A percentile compares a stretch with the other conserved stretches of the same genome.
phyloP scores from a whole-genome alignment of 148 eudicot species.

The Cornus suecica region DNA sequence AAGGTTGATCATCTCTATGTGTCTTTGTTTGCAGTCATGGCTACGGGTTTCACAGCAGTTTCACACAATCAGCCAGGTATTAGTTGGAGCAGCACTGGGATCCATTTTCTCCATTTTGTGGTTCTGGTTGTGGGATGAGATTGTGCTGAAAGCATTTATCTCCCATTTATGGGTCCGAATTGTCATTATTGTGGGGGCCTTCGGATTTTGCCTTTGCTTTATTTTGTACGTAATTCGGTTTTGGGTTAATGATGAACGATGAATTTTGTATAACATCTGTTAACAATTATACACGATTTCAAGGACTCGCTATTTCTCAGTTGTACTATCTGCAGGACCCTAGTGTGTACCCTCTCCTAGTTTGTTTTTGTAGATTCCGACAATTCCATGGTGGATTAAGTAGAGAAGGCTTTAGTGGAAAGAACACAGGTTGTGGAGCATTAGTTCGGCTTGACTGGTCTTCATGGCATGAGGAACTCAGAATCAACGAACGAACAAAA shows the following conservation, averaged over 20 bases:
- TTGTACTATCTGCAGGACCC: neutral
- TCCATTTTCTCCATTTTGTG: constrained; percentile 55
- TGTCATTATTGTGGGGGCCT: constrained; percentile 41
- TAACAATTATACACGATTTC: neutral
- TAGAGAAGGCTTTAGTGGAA: no score
- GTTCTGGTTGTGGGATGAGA: constrained; percentile 72
- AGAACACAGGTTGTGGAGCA: no score
- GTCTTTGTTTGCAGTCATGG: constrained; percentile 68
- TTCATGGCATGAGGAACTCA: no score
- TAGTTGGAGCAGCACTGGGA: constrained; percentile 69
- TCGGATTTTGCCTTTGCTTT: constrained; percentile 36
- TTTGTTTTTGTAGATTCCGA: no score
- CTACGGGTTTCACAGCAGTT: constrained; percentile 64
- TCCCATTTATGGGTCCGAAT: constrained; percentile 58
- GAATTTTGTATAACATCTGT: neutral
- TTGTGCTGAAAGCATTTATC: constrained; percentile 43
- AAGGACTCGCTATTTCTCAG: neutral
- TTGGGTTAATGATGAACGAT: constrained; percentile 43
- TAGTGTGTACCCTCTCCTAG: no score
- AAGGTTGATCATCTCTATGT: neutral
- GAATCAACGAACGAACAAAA: no score
- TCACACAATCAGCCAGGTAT: constrained; percentile 73
- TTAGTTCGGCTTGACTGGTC: no score
- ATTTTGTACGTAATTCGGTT: constrained; percentile 32
- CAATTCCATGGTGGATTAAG: no score